A percentile compares a stretch with the other conserved stretches of the same genome.
Conservation (phyloP, 768 basidiomycete species). For the Dacryopinax spathularia region DNA sequence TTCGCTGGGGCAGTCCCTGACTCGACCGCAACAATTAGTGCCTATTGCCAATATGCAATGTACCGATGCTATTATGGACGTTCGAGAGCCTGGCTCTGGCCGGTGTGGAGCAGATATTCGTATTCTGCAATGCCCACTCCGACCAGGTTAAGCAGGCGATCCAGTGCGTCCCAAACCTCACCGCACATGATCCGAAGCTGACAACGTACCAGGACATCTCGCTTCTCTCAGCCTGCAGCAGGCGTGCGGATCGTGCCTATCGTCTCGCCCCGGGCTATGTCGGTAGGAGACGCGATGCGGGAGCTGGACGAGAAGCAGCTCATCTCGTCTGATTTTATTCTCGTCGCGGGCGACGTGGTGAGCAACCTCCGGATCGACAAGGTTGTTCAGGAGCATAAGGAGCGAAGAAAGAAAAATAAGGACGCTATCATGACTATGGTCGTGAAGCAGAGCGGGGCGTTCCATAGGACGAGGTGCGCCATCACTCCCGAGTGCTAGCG, state of each 20-base stretch:
- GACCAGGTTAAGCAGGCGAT: conserved; percentile 75
- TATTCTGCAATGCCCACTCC: conserved; percentile 84
- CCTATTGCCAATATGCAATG: conserved; percentile 86
- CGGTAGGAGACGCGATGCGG: conserved; percentile 82
- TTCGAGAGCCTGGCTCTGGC: conserved; percentile 89
- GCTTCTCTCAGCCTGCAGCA: conserved; percentile 68
- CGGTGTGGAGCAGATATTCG: conserved; percentile 90
- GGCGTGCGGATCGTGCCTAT: conserved; percentile 75
- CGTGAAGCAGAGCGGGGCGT: conserved; percentile 54
- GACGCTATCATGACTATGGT: conserved; percentile 96
- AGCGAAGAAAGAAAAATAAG: conserved; percentile 70
- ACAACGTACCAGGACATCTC: conserved; percentile 43
- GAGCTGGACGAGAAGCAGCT: conserved; percentile 86
- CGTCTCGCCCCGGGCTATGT: conserved; percentile 72
- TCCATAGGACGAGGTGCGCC: conserved; percentile 58
- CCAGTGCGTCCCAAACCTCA: conserved; percentile 39
- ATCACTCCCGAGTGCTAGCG: background rate
- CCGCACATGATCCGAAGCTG: background rate
- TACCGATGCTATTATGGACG: conserved; percentile 88
- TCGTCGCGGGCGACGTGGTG: conserved; percentile 83
- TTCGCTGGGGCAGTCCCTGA: background rate
- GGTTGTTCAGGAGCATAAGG: conserved; percentile 78
- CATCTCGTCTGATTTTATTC: conserved; percentile 79
- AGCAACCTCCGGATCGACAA: conserved; percentile 86
- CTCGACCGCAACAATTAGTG: conserved; percentile 36